These are phyloP conservation scores for Thalassia testudinum DNA, from an alignment of 116 monocot species.

Conservation along the genomic window DNA sequence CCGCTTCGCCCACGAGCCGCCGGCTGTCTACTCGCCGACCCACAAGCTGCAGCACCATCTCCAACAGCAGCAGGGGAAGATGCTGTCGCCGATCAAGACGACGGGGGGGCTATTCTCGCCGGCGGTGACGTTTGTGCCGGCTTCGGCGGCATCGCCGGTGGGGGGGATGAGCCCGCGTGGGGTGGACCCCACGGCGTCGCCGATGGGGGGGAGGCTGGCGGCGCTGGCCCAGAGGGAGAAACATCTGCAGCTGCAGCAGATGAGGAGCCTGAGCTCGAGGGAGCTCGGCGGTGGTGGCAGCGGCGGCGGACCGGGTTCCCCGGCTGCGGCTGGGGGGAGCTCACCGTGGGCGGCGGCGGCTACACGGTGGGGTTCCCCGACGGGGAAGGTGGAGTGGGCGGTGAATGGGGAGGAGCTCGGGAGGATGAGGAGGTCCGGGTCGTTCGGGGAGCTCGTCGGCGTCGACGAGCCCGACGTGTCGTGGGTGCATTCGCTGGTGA, in stretches of 20 bases:
- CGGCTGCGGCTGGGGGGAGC: conserved; percentile 1
- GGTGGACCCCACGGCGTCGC: conserved; percentile 21
- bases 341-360: conserved; percentile 27
- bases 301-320: too few species aligned
- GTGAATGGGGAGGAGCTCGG: conserved; percentile 34
- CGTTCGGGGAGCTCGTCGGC: conserved; percentile 6
- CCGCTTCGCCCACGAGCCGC: conserved; percentile 21
- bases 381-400: conserved; percentile 28
- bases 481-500: conserved; percentile 67
- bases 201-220: conserved; percentile 19
- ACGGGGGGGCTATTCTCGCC: conserved; percentile 16
- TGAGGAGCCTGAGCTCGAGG: conserved; percentile 45
- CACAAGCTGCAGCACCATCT: conserved; percentile 29
- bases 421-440: conserved; percentile 1
- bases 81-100: conserved; percentile 34
- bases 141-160: conserved; percentile 25
- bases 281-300: conserved; percentile 18
- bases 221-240: conserved; percentile 38
- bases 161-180: conserved; percentile 37
- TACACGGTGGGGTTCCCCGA: conserved; percentile 36
- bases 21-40: conserved; percentile 31
- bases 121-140: conserved; percentile 22
- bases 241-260: conserved; percentile 14
- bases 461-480: conserved; percentile 57
- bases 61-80: conserved; percentile 36